Evolutionary conservation across 2,329 filamentous ascomycete species (phyloP).

Genomic region (Ophiostoma populinum): DNA sequence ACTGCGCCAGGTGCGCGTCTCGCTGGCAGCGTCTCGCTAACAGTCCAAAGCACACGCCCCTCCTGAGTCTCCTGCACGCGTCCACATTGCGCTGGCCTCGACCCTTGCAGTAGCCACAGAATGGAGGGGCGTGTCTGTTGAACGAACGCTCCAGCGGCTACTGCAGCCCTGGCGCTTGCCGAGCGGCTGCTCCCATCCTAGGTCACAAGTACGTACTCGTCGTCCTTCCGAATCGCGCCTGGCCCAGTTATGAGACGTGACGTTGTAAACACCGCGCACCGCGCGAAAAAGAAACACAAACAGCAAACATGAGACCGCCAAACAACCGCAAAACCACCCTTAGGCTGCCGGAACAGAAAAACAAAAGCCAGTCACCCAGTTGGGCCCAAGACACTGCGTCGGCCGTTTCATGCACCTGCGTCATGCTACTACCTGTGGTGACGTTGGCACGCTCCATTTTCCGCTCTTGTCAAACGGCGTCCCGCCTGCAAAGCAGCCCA

Average conservation of each 20-base stretch:
- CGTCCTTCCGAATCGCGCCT: too few species aligned
- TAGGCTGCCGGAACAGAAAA: too few species aligned
- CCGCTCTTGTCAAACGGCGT: too few species aligned
- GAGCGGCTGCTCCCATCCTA: conserved; percentile 10
- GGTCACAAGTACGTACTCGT: too few species aligned
- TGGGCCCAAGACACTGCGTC: too few species aligned
- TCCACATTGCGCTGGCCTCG: conserved; percentile 1
- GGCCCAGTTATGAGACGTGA: conserved; percentile 39
- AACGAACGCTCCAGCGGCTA: conserved; percentile 7
- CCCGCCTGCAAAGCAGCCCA: conserved; percentile 1
- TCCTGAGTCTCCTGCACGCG: not conserved
- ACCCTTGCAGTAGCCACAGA: conserved; percentile 9
- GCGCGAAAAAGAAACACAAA: conserved; percentile 6
- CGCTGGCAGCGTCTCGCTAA: too few species aligned
- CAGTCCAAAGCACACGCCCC: too few species aligned
- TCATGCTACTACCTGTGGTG: too few species aligned
- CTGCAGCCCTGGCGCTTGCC: conserved; percentile 17
- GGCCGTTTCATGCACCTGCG: too few species aligned
- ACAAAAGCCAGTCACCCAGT: not conserved
- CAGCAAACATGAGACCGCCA: conserved; percentile 1
- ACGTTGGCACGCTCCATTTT: too few species aligned
- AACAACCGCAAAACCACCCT: not conserved
- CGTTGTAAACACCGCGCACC: conserved; percentile 24
- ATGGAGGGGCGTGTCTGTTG: conserved; percentile 8
- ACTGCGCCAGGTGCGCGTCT: too few species aligned